Evolutionary conservation across 768 basidiomycete species (phyloP), one percentile per base, ranked within the genome.

Genomic region (Clavulina sp.): DNA sequence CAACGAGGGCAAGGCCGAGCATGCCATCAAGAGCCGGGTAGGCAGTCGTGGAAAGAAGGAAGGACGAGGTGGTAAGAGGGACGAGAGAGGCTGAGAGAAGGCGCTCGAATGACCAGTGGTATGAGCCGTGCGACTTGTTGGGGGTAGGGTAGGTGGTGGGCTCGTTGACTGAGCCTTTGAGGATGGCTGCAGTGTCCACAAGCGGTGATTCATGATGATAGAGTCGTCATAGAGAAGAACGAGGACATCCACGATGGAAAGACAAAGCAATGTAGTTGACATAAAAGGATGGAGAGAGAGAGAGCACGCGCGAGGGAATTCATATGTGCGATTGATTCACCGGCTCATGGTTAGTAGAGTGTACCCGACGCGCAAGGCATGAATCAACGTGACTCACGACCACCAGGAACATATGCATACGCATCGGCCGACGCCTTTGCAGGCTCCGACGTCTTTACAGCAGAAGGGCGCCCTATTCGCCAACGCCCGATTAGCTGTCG

Each of bases 81-180:
- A 99, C 76, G 58, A 97, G 76, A 13, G 78, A 69, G 0, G 89
- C 95, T 0, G 84, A 82, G 48, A 97, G 74, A 28, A 91, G 72
- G 50, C 92, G 84, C 67, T 99, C 95, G 62, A 96, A 97, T 1
- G 89, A 80, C 78, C 78, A 80, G 66, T 78, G 93, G 67, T 95
- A 80, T 2, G 89, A 91, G 48, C 95, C 93, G 60, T 92, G 84
- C 1, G 76, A 65, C 62, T 75, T 81, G 54, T 76, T 81, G 3
- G 89, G 76, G 3, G 79, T 64, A 21, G 93, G 92, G 70, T 93
- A 96, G 5, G 78, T 69, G 2, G 85, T 89, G 1, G 92, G 84
- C 64, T 99, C 95, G 68, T 99, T 97, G 54, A 89, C 91, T 29
- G 87, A 84, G 48, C 93, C 95, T 63, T 77, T 77, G 68, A 82